Evolutionary conservation across 371 early-diverging fungal genomes (phyloP).

Genomic region (Mortierella sp.): DNA sequence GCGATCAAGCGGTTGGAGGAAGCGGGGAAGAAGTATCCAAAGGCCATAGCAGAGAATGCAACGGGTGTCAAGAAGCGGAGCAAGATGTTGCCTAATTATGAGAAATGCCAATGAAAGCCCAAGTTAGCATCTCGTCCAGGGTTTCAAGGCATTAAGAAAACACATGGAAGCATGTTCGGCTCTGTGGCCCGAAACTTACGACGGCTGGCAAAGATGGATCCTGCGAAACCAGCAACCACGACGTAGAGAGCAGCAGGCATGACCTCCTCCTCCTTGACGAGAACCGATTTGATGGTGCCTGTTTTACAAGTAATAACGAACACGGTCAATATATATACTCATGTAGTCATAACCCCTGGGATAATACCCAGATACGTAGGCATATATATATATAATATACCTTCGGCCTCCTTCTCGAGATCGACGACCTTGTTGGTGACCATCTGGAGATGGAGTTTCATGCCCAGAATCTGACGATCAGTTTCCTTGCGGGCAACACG

Average conservation of each 20-base stretch:
- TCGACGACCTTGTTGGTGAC: conserved; percentile 58
- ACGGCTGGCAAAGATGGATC: conserved; percentile 50
- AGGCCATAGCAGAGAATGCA: conserved; percentile 56
- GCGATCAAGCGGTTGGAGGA: conserved; percentile 54
- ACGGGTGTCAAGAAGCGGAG: conserved; percentile 53
- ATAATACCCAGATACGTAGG: background rate
- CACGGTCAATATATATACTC: background rate
- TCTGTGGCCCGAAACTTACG: conserved; percentile 25
- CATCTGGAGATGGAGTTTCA: conserved; percentile 55
- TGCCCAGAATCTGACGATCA: conserved; percentile 54
- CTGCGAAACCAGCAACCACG: conserved; percentile 55
- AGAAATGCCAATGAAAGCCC: background rate
- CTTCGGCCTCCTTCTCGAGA: conserved; percentile 56
- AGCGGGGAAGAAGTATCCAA: conserved; percentile 57
- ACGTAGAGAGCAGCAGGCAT: conserved; percentile 57
- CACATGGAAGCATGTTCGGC: background rate
- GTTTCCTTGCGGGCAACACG: conserved; percentile 55
- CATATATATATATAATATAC: conserved; percentile 16
- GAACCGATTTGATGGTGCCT: conserved; percentile 55
- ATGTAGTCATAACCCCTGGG: background rate
- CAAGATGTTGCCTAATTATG: conserved; percentile 40
- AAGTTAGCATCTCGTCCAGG: background rate
- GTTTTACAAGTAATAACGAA: background rate
- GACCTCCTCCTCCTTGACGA: conserved; percentile 58
- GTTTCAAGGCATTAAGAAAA: background rate